Conservation (phyloP, 495 filamentous ascomycete species). For the Penicillium roqueforti region DNA sequence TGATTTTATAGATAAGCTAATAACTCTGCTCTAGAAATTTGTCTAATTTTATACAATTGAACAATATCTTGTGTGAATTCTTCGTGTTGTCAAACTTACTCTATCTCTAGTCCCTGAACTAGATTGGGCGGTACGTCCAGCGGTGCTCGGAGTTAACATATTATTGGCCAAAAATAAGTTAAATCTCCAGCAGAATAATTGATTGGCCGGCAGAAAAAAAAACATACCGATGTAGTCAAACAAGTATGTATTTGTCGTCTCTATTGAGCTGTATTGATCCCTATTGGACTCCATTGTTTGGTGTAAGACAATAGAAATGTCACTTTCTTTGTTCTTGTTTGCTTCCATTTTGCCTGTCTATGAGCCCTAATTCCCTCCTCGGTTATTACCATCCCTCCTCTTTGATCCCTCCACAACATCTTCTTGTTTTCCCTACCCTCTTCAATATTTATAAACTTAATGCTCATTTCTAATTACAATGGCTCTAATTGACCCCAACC, state of each 20-base stretch:
- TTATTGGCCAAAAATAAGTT: not conserved
- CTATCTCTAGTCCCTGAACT: not conserved
- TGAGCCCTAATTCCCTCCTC: not conserved
- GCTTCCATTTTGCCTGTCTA: not conserved
- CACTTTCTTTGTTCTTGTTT: not conserved
- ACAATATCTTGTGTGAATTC: no score
- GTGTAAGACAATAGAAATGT: not conserved
- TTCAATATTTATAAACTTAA: not conserved
- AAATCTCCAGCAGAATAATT: not conserved
- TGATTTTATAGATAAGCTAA: not conserved
- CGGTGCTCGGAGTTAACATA: not conserved
- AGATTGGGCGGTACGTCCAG: not conserved
- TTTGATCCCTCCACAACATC: not conserved
- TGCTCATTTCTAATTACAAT: not conserved
- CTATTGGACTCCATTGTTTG: not conserved
- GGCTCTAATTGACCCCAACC: not conserved
- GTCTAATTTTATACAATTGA: not conserved
- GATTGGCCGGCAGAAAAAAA: constrained; percentile 6
- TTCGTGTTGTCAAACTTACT: not conserved
- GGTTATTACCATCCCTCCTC: not conserved
- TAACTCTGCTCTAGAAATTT: not conserved
- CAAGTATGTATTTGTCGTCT: not conserved
- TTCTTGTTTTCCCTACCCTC: not conserved
- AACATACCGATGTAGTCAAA: not conserved
- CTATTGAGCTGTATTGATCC: not conserved